These are phyloP conservation scores for Pouteria campechiana DNA, from an alignment of 179 eudicot species.

Conservation along the genomic window DNA sequence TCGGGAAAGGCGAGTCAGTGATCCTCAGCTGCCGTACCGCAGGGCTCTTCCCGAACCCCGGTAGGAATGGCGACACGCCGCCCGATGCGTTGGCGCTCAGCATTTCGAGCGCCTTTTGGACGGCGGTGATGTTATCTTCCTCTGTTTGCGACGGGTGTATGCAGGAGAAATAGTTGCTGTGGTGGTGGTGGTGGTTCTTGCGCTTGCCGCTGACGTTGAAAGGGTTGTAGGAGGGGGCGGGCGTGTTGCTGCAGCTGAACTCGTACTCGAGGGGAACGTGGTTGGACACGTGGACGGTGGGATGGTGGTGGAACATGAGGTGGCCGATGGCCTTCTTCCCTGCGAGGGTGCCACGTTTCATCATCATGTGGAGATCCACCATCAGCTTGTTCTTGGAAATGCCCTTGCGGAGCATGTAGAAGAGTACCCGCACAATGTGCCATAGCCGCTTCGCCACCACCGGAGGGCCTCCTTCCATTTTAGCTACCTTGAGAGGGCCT, in stretches of 20 bases:
- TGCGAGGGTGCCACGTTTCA: constrained; percentile 29
- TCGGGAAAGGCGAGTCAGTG: constrained; percentile 59
- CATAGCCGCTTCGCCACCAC: constrained; percentile 35
- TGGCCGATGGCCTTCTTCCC: constrained; percentile 33
- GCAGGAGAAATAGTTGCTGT: neutral
- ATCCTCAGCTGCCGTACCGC: constrained; percentile 40
- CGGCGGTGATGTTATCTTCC: constrained; percentile 3
- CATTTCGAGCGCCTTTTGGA: constrained; percentile 26
- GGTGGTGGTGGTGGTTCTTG: constrained; percentile 3
- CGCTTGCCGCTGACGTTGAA: constrained; percentile 13
- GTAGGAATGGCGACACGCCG: constrained; percentile 24
- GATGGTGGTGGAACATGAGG: constrained; percentile 38
- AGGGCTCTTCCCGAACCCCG: constrained; percentile 45
- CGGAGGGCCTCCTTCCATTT: constrained; percentile 32
- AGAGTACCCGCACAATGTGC: constrained; percentile 18
- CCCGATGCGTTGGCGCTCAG: constrained; percentile 14
- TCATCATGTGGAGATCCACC: constrained; percentile 25
- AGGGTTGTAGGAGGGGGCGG: constrained; percentile 17
- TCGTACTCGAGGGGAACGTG: constrained; percentile 35
- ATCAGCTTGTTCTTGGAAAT: constrained; percentile 30
- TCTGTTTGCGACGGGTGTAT: neutral
- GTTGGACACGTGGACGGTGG: constrained; percentile 11
- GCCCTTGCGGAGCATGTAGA: constrained; percentile 34
- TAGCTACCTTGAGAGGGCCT: too few species aligned
- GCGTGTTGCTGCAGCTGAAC: constrained; percentile 60